A percentile compares a stretch with the other conserved stretches of the same genome.
These are phyloP conservation scores for Penicillium taxi DNA, from an alignment of 495 filamentous ascomycete species.

Conservation along the genomic window DNA sequence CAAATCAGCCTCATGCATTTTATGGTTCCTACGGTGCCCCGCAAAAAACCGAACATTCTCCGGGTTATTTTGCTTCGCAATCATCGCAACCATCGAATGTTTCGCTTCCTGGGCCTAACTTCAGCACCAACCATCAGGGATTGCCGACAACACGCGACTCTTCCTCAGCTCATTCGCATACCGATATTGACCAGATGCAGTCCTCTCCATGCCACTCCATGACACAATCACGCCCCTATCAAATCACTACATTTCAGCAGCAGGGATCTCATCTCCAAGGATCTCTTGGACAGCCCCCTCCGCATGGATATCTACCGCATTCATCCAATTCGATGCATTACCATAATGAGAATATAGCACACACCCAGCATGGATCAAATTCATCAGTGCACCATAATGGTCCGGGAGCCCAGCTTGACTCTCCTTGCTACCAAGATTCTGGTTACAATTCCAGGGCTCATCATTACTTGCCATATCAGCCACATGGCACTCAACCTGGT, in stretches of 20 bases:
- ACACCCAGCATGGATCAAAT: constrained; percentile 4
- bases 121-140: background rate
- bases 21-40: constrained; percentile 6
- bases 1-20: constrained; percentile 4
- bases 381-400: background rate
- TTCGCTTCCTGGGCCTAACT: constrained; percentile 1
- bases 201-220: constrained; percentile 1
- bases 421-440: constrained; percentile 12
- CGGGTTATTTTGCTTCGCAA: constrained; percentile 1
- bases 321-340: background rate
- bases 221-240: constrained; percentile 12
- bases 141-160: constrained; percentile 1
- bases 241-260: constrained; percentile 1
- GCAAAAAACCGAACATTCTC: constrained; percentile 4
- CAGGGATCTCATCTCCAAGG: background rate
- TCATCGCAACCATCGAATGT: constrained; percentile 3
- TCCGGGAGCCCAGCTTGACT: background rate
- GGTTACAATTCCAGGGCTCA: constrained; percentile 5
- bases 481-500: background rate
- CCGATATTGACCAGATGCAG: background rate
- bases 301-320: constrained; percentile 10
- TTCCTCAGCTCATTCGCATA: background rate
- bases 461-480: constrained; percentile 8
- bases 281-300: constrained; percentile 1
- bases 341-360: constrained; percentile 11